These are phyloP conservation scores for Erythrobasidium hasegawianum DNA, from an alignment of 1,284 basidiomycete genomes.

Conservation along the genomic window DNA sequence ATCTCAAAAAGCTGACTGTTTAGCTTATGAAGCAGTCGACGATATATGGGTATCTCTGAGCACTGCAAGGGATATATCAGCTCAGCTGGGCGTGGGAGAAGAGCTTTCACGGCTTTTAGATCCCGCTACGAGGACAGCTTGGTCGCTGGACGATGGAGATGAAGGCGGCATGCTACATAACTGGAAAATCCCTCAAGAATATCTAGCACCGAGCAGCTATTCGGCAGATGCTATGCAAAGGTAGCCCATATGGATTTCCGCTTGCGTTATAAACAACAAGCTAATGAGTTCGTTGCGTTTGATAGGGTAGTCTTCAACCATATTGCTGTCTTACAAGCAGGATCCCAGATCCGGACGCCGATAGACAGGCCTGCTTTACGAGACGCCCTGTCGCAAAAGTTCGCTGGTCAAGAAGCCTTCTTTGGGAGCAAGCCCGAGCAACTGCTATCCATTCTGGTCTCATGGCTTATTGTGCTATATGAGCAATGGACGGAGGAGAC, in stretches of 20 bases:
- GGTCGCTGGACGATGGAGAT: slow-evolving; percentile 2
- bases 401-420: not conserved
- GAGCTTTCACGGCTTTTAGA: not conserved
- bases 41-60: slow-evolving; percentile 5
- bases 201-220: not conserved
- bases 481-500: not conserved
- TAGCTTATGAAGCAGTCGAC: not conserved
- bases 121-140: not conserved
- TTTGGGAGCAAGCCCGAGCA: not conserved
- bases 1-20: not conserved
- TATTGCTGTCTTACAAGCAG: not conserved
- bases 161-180: slow-evolving; percentile 10
- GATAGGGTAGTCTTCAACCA: not conserved
- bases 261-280: too few relatives aligned
- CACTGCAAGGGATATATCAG: not conserved
- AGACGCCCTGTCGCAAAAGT: not conserved
- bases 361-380: not conserved
- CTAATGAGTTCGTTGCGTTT: too few relatives aligned
- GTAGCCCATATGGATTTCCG: too few relatives aligned
- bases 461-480: not conserved
- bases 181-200: slow-evolving; percentile 1
- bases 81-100: not conserved
- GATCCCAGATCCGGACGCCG: not conserved
- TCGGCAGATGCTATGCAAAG: not conserved
- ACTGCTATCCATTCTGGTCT: not conserved